Percentiles rank a stretch among this genome's conserved stretches.
phyloP scores from a whole-genome alignment of 768 basidiomycete species.

The Trichaptum fuscoviolaceum region DNA sequence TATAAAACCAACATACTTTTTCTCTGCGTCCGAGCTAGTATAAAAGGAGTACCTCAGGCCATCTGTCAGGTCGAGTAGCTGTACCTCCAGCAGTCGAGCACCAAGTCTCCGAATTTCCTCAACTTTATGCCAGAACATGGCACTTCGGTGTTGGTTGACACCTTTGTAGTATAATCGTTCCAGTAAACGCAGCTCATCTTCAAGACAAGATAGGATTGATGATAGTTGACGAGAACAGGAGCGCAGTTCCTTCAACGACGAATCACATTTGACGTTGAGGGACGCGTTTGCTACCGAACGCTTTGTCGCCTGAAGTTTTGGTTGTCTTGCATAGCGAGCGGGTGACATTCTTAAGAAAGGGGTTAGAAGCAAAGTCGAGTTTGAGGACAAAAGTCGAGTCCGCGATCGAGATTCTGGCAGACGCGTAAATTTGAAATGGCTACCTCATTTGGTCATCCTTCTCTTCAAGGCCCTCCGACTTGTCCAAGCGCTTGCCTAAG shows the following conservation, averaged over 20 bases:
- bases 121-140: slow-evolving; percentile 67
- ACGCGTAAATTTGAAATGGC: background rate
- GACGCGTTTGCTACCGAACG: slow-evolving; percentile 15
- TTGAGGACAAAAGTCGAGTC: slow-evolving; percentile 41
- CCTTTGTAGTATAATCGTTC: slow-evolving; percentile 72
- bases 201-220: slow-evolving; percentile 23
- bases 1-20: slow-evolving; percentile 27
- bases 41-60: slow-evolving; percentile 49
- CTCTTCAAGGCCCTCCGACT: no score
- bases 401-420: background rate
- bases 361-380: slow-evolving; percentile 26
- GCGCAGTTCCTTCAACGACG: slow-evolving; percentile 21
- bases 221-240: slow-evolving; percentile 11
- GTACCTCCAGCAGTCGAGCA: slow-evolving; percentile 28
- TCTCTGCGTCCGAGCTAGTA: slow-evolving; percentile 29
- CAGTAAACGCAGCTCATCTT: slow-evolving; percentile 53
- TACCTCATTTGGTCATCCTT: background rate
- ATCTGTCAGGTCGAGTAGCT: slow-evolving; percentile 29
- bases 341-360: slow-evolving; percentile 8
- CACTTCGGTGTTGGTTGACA: slow-evolving; percentile 69
- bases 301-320: slow-evolving; percentile 2
- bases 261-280: slow-evolving; percentile 25
- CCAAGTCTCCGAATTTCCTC: slow-evolving; percentile 55
- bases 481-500: no score
- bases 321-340: slow-evolving; percentile 13